Conservation (phyloP, 176 grass and related monocot genomes). For the Zoysia japonica region DNA sequence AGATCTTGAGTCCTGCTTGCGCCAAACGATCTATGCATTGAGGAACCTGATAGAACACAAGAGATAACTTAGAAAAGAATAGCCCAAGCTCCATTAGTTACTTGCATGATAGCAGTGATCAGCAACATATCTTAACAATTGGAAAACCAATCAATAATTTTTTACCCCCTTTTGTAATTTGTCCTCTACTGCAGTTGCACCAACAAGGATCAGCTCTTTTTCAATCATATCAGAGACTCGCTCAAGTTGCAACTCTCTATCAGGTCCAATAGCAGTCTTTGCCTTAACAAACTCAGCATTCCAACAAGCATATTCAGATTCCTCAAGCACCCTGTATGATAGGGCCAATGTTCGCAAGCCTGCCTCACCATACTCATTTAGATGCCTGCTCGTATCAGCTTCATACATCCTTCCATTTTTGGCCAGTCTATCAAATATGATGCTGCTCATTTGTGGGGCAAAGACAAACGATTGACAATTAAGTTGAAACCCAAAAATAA, state of each 20-base stretch:
- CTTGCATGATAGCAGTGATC: conserved; percentile 29
- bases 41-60: conserved; percentile 65
- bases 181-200: conserved; percentile 94
- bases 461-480: conserved; percentile 32
- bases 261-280: conserved; percentile 82
- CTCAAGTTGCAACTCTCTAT: conserved; percentile 85
- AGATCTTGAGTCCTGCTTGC: conserved; percentile 96
- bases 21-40: conserved; percentile 97
- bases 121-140: conserved; percentile 30
- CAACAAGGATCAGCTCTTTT: conserved; percentile 88
- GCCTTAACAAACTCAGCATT: conserved; percentile 86
- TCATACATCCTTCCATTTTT: conserved; percentile 88
- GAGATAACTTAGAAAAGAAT: conserved; percentile 12
- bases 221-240: conserved; percentile 87
- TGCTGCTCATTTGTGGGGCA: conserved; percentile 42
- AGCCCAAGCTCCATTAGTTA: conserved; percentile 38
- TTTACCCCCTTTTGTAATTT: conserved; percentile 89
- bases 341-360: conserved; percentile 85
- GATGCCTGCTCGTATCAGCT: conserved; percentile 69
- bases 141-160: not conserved
- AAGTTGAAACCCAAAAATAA: conserved; percentile 20
- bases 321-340: conserved; percentile 79
- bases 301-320: conserved; percentile 91
- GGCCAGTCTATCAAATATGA: conserved; percentile 94
- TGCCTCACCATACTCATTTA: conserved; percentile 93